These are phyloP conservation scores for Spongiforma sp. DNA, from an alignment of 1,284 basidiomycete genomes.

Conservation along the genomic window DNA sequence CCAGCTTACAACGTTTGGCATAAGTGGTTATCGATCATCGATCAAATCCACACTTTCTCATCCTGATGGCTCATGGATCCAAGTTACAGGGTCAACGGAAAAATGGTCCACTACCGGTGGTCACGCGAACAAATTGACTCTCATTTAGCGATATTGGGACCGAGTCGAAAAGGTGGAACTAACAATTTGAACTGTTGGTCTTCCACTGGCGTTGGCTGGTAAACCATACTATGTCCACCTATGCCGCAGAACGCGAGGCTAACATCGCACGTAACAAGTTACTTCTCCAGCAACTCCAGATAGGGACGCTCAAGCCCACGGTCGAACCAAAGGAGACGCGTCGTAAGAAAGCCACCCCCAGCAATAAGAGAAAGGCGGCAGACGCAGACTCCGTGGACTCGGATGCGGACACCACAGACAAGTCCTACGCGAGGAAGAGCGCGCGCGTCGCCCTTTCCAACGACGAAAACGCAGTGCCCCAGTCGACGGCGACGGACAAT, in stretches of 20 bases:
- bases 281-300: slow-evolving; percentile 47
- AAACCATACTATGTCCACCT: slow-evolving; percentile 39
- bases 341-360: slow-evolving; percentile 1
- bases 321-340: slow-evolving; percentile 53
- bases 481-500: slow-evolving; percentile 17
- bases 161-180: no score
- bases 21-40: no score
- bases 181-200: no score
- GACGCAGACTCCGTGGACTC: slow-evolving; percentile 14
- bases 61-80: no score
- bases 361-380: slow-evolving; percentile 25
- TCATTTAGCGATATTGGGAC: no score
- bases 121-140: no score
- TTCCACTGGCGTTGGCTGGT: no score
- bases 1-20: no score
- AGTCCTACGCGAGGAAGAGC: slow-evolving; percentile 35
- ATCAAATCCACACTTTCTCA: no score
- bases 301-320: slow-evolving; percentile 46
- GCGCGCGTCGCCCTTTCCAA: slow-evolving; percentile 33
- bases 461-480: slow-evolving; percentile 28
- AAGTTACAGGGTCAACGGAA: no score
- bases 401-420: slow-evolving; percentile 12
- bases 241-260: slow-evolving; percentile 50
- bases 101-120: no score
- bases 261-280: slow-evolving; percentile 58